Evolutionary conservation across 108 stramenopile genomes (phyloP), one percentile per base, ranked within the genome.

Genomic region (Craspedostauros australis): DNA sequence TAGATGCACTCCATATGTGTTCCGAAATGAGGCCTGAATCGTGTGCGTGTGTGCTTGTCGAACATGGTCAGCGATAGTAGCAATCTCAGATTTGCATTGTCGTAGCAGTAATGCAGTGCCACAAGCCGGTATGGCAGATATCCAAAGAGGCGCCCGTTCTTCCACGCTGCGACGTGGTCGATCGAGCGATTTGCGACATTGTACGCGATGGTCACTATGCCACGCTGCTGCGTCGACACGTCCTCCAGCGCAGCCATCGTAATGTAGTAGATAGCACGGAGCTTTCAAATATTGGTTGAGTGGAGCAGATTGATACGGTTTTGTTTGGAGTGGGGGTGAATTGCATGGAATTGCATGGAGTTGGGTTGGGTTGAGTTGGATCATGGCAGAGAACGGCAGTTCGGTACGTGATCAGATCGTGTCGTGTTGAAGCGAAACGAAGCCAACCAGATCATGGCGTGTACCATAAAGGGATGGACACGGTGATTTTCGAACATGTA

Each of bases 31-130:
- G 36, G 51, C 50, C 18, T 50, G 49, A 42, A 16, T 51, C 5
- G 28, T 51, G 37, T 40, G n/a, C n/a, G n/a, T n/a, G n/a, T n/a
- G n/a, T n/a, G n/a, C n/a, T n/a, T n/a, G n/a, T n/a, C n/a, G n/a
- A n/a, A n/a, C n/a, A n/a, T n/a, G 2, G 60, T 51, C 50, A 62
- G 42, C 60, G 51, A 51, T 5, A 50, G 60, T 3, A 12, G 39
- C 27, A 50, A 31, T 4, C 21, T 34, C 34, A 62, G n/a, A 51
- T n/a, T n/a, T n/a, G n/a, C n/a, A n/a, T 47, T 50, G 25, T 62
- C 60, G 50, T 62, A 62, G 30, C 60, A 62, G 37, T 48, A 62
- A 20, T 62, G 60, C 18, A 62, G 42, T 21, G 50, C 37, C 16
- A 5, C 15, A 12, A 51, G 32, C 20, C 30, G 49, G 15, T 42